Base-by-base conservation (phyloP, 2,329 filamentous ascomycete species). In the Coniochaeta ligniaria region DNA sequence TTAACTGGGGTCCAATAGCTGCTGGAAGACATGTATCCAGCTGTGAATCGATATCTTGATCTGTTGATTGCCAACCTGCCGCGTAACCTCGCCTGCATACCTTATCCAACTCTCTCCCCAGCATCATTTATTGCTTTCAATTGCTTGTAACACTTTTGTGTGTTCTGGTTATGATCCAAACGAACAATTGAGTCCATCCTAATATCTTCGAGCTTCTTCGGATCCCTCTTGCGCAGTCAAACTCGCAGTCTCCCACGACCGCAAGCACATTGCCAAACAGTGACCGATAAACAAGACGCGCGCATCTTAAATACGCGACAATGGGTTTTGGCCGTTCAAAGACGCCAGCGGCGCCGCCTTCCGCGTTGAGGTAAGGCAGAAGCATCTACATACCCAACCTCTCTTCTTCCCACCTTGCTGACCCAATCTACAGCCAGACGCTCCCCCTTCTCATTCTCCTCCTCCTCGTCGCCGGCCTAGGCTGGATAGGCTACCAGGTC, bases 401-500 rank as follows among this genome's bases (percentile, higher is more conserved):
- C 22, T 26, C 11, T n/a, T 22, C 11, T 17, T 12, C 36, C 43
- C n/a, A 33, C n/a, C n/a, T n/a, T n/a, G n/a, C 54, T 26, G 56
- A 60, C 58, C 14, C 20, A 38, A 3, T 26, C n/a, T 52, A 6
- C 65, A 86, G 83, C 63, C 78, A 88, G 69, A 73, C 92, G 41
- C 67, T 91, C 31, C 89, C 90, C 6, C 81, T 92, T 56, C 60
- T 90, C 60, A 78, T 91, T 68, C 80, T 88, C 63, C 78, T 91
- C 69, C 61, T 79, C 63, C 67, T 89, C 58, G 71, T 90, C 31
- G 80, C 74, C 63, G 80, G 76, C 60, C 71, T 82, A 54, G 87
- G 80, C 60, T 91, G 85, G 75, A 78, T 93, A 61, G 82, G 83
- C 63, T 92, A 91, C 74, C 86, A 90, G 63, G 81, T 92, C 71